Percentiles rank a stretch among this genome's conserved stretches.
Conservation (phyloP, 176 grass and related monocot species). For the Carex scoparia region DNA sequence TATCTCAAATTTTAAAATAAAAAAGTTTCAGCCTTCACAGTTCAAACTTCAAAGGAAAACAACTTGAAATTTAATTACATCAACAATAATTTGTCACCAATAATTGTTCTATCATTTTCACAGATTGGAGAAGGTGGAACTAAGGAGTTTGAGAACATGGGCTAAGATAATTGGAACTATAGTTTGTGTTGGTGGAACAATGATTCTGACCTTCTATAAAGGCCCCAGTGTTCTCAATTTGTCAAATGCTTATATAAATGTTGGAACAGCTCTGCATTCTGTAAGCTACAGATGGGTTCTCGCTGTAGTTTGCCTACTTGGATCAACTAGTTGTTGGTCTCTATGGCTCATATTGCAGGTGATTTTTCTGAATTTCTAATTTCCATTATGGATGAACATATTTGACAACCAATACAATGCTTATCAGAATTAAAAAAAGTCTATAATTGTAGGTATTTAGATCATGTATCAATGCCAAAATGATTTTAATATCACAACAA, state of each 20-base stretch:
- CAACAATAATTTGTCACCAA: not conserved
- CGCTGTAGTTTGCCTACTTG: slow-evolving; percentile 3
- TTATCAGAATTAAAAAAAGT: not conserved
- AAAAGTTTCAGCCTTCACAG: not conserved
- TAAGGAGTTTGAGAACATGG: slow-evolving; percentile 23
- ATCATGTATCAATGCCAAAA: not conserved
- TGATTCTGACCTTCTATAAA: slow-evolving; percentile 24
- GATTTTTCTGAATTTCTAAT: not conserved
- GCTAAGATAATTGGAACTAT: slow-evolving; percentile 25
- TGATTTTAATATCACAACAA: not conserved
- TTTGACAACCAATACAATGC: not conserved
- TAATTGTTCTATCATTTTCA: not conserved
- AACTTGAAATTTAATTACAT: not conserved
- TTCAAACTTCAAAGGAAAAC: not conserved
- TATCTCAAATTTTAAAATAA: not conserved
- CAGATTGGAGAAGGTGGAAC: slow-evolving; percentile 23
- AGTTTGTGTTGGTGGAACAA: slow-evolving; percentile 28
- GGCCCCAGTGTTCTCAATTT: slow-evolving; percentile 11
- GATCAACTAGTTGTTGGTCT: slow-evolving; percentile 21
- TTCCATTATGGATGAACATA: not conserved
- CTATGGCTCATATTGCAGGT: slow-evolving; percentile 29
- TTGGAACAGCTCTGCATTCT: not conserved
- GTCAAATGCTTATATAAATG: not conserved
- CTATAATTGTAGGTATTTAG: not conserved
- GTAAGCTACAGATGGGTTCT: not conserved